Base-by-base conservation (phyloP, 2,329 filamentous ascomycete genomes). In the Fusarium fracticaudum region DNA sequence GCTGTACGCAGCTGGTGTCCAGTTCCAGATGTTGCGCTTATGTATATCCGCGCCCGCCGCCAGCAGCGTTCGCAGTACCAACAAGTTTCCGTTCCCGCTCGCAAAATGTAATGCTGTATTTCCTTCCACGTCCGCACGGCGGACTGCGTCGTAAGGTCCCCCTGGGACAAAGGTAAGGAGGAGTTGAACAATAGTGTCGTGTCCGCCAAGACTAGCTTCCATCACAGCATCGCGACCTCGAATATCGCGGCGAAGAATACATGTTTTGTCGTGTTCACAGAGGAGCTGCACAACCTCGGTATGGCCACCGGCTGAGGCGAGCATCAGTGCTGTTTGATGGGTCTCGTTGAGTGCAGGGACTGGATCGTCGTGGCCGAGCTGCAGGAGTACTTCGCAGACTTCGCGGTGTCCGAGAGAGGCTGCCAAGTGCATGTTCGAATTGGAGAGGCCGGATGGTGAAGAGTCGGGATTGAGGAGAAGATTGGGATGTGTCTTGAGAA, bases 101-200 rank as follows among this genome's bases (percentile, higher is more conserved):
- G 95, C 95, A 83, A 96, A 95, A 83, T 97, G 94, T 48, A 97
- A 85, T 1, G 94, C 93, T 6, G 94, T 97, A 80, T 97, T 96
- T n/a, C 94, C 94, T 66, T 92, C 89, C 3, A 87, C 78, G 78
- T 97, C 94, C 8, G 87, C 85, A 37, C 87, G 85, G 51, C 86
- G 85, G 12, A 93, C 87, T 7, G 89, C 87, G 1, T 84, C 84
- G 29, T 82, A 81, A 1, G 88, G 84, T 20, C 89, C 89, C n/a
- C 83, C 83, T 13, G 90, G 89, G 3, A 86, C 87, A 75, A 88
- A 91, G 0, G 90, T 92, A 59, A 92, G 82, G 37, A 92, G 84
- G 61, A 92, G 87, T 80, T 92, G 90, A n/a, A 92, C 81, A 11
- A 88, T 87, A 1, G 90, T 92, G 73, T 92, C 90, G 79, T 91